Base-by-base conservation (phyloP, 192 early-diverging fungal species). In the Backusella liffmaniae region DNA sequence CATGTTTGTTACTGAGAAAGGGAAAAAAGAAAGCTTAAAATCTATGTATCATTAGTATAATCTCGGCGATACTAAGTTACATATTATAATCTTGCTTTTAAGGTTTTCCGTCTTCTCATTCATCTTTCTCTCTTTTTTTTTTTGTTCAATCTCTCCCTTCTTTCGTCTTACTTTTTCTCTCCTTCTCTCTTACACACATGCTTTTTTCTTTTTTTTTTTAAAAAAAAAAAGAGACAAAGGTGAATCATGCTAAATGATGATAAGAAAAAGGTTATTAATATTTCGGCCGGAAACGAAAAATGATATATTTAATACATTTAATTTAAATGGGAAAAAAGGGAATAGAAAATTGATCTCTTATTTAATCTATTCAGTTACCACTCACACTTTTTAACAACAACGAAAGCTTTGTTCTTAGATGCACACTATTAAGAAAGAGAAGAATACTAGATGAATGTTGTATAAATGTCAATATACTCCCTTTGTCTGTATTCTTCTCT, bases 271-370 rank as follows among this genome's bases (percentile, higher is more conserved):
- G 12, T 44, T 26, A 12, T 59, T 59, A 26, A 59, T 59, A 59
- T 26, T 59, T 59, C 53, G 53, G 53, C n/a, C 53, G 53, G 23
- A 59, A 62, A 62, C 56, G 21, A 62, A 62, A 53, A 62, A 10
- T 29, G 12, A 62, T 23, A 29, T 23, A 29, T 62, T 62, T 62
- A 62, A 62, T 62, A 29, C 56, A 29, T 62, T 62, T 62, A 62
- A 62, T 62, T 26, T 62, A 62, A 62, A 62, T 62, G 56, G 56
- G 56, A 62, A 62, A 59, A 59, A 59, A 59, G 21, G 51, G 51
- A 53, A 53, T 53, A 53, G 15, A 13, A 29, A 29, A 59, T 12
- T 3, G 21, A 62, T 29, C 18, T 49, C 46, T 49, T 49, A 49
- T 44, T 44, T 44, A 44, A 44, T 44, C 42, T 44, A 44, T 39